These are phyloP conservation scores for Dictyostelium intermedium DNA, from an alignment of 78 protist genomes.

Conservation along the genomic window DNA sequence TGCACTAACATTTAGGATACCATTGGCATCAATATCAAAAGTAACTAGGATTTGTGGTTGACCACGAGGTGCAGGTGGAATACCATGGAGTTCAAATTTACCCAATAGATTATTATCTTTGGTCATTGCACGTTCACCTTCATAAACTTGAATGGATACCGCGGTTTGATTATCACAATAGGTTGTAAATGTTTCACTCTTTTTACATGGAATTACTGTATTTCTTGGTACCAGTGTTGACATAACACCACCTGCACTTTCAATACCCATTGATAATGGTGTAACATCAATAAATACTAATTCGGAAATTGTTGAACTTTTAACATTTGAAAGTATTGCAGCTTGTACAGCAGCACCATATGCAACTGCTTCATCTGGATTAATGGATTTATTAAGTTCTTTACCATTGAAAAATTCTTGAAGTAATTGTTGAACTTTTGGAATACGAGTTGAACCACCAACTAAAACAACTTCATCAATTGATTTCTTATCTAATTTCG, in stretches of 20 bases:
- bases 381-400: slow-evolving; percentile 88
- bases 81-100: slow-evolving; percentile 95
- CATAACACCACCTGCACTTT: slow-evolving; percentile 99
- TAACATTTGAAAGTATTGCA: slow-evolving; percentile 89
- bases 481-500: slow-evolving; percentile 86
- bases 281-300: slow-evolving; percentile 97
- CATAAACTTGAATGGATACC: slow-evolving; percentile 93
- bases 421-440: slow-evolving; percentile 92
- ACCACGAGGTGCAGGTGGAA: slow-evolving; percentile 98
- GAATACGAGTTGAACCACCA: slow-evolving; percentile 98
- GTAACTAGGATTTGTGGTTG: slow-evolving; percentile 98
- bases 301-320: slow-evolving; percentile 89
- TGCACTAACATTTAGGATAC: slow-evolving; percentile 96
- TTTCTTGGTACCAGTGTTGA: slow-evolving; percentile 97
- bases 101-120: slow-evolving; percentile 96
- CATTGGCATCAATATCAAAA: slow-evolving; percentile 96
- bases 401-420: slow-evolving; percentile 93
- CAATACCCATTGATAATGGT: slow-evolving; percentile 99
- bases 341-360: slow-evolving; percentile 94
- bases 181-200: slow-evolving; percentile 96
- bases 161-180: slow-evolving; percentile 96
- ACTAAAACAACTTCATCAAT: slow-evolving; percentile 94
- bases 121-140: slow-evolving; percentile 97
- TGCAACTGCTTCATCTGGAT: slow-evolving; percentile 95
- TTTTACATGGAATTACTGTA: slow-evolving; percentile 98